Base-by-base conservation (phyloP, 2,329 filamentous ascomycete species). In the Didymella keratinophila region DNA sequence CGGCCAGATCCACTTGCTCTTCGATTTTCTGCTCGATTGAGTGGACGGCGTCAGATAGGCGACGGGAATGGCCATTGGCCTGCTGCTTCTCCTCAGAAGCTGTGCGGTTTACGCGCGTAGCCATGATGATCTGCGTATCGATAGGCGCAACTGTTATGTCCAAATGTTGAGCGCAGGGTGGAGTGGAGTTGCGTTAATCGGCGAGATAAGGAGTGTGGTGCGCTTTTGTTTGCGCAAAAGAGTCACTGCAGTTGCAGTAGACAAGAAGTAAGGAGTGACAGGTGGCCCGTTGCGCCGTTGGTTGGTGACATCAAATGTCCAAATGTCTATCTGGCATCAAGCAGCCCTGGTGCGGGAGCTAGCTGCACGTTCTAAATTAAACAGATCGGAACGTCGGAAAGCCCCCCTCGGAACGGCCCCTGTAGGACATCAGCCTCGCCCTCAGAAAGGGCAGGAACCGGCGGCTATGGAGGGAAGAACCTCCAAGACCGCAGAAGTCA, bases 21-120 rank as follows among this genome's bases (percentile, higher is more conserved):
- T 73, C 73, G 25, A 75, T 60, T 57, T 67, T 68, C 56, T 69
- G 66, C 54, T 76, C 71, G 25, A 73, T 60, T 11, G 60, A 68
- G 46, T 73, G 68, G 4, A 71, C 62, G 16, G 69, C 70, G 46
- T 66, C 68, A 36, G 69, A 66, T 16, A 68, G 45, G 20, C 67
- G 67, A 16, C 67, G 69, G 42, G 58, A 51, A 7, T 61, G 56
- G 48, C 68, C 67, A 53, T 73, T 74, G 12, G 64, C 58, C 30
- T 62, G 59, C 27, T 62, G 60, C n/a, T 61, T 52, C 32, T 62
- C 68, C 51, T 71, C 70, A 10, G 72, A 73, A 30, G 71, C 69
- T 32, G 65, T 60, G 50, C 73, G 68, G 48, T 66, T 69, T n/a
- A 68, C 58, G 11, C 71, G 54, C 12, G 70, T 47, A 25, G 71